Evolutionary conservation across 805 yeast species (phyloP).

Genomic region (Hanseniaspora guilliermondii): DNA sequence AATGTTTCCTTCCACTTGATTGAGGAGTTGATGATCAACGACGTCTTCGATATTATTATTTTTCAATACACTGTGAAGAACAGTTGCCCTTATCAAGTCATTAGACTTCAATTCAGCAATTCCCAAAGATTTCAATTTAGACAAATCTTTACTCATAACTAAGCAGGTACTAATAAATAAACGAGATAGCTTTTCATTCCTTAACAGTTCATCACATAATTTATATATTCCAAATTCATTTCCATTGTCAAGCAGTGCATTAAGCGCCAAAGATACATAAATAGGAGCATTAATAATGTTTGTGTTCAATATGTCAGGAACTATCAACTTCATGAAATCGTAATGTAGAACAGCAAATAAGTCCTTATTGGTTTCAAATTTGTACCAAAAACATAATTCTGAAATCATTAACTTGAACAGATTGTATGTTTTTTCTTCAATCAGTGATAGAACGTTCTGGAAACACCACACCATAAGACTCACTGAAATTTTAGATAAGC

Average conservation of each 20-base stretch:
- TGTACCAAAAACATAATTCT: not conserved
- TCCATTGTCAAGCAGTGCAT: not conserved
- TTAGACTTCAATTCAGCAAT: not conserved
- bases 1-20: not conserved
- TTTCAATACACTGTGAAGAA: not conserved
- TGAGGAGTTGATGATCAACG: not conserved
- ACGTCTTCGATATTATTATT: not conserved
- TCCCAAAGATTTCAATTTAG: not conserved
- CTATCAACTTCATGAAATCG: not conserved
- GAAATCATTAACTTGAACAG: not conserved
- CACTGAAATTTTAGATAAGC: not conserved
- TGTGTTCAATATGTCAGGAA: not conserved
- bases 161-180: not conserved
- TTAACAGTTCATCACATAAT: not conserved
- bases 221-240: not conserved
- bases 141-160: not conserved
- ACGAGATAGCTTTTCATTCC: not conserved
- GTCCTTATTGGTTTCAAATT: not conserved
- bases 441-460: not conserved
- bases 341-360: not conserved
- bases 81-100: not conserved
- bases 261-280: not conserved
- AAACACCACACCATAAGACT: not conserved
- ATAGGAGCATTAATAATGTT: not conserved
- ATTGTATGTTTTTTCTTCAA: not conserved